Evolutionary conservation across 768 basidiomycete species (phyloP).

Genomic region (Tricholoma terreum): DNA sequence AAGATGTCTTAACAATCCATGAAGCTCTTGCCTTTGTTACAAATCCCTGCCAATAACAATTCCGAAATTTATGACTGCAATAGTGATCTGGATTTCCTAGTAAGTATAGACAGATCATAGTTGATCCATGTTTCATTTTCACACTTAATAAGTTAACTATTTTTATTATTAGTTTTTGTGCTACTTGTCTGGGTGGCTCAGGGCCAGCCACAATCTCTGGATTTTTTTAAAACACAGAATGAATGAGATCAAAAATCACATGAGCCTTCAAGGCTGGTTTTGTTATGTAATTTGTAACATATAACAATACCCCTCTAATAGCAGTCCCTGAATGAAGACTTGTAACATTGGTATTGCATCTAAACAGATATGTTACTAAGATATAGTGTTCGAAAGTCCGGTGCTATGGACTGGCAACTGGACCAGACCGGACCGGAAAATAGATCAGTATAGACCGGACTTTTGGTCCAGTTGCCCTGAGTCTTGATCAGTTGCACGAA

Average conservation of each 20-base stretch:
- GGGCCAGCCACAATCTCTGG: slow-evolving; percentile 20
- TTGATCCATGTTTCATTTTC: slow-evolving; percentile 36
- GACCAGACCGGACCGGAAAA: no score
- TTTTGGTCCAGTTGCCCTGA: no score
- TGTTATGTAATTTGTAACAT: slow-evolving; percentile 44
- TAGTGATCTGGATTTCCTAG: slow-evolving; percentile 37
- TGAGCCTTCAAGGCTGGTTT: slow-evolving; percentile 35
- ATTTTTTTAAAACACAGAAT: slow-evolving; percentile 22
- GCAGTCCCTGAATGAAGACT: slow-evolving; percentile 37
- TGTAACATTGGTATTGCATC: slow-evolving; percentile 39
- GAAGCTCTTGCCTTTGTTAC: slow-evolving; percentile 23
- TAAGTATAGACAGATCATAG: slow-evolving; percentile 34
- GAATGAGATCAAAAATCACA: slow-evolving; percentile 32
- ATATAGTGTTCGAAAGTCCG: no score
- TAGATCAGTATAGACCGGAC: no score
- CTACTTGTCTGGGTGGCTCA: slow-evolving; percentile 7
- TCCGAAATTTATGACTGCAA: slow-evolving; percentile 31
- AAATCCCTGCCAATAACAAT: slow-evolving; percentile 32
- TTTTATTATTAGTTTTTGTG: slow-evolving; percentile 27
- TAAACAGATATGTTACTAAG: slow-evolving; percentile 27
- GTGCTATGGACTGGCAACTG: no score
- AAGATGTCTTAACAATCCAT: no score
- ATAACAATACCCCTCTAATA: slow-evolving; percentile 35
- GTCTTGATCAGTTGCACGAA: no score
- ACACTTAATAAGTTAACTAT: slow-evolving; percentile 35